Conservation (phyloP, 176 grass and related monocot genomes). For the Bromus sterilis region DNA sequence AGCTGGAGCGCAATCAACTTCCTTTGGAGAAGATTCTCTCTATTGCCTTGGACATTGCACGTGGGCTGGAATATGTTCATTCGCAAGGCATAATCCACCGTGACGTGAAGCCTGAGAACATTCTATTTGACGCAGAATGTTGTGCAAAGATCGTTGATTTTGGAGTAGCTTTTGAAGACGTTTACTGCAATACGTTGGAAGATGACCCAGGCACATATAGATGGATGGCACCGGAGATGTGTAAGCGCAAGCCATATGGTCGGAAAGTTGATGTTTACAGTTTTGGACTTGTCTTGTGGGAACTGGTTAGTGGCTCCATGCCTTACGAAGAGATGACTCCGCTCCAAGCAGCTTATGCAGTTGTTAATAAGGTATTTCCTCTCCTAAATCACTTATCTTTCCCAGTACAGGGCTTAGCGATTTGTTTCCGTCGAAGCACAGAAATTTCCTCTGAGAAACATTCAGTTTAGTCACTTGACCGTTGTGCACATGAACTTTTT, state of each 20-base stretch:
- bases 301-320: constrained; percentile 65
- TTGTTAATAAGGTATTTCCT: constrained; percentile 75
- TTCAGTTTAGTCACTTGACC: neutral
- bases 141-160: constrained; percentile 87
- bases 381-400: neutral
- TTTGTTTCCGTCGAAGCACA: neutral
- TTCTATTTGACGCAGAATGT: constrained; percentile 77
- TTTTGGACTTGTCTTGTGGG: constrained; percentile 87
- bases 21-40: constrained; percentile 58
- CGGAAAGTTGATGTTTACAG: constrained; percentile 92
- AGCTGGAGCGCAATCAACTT: constrained; percentile 49
- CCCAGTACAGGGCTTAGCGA: neutral
- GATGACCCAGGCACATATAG: constrained; percentile 88
- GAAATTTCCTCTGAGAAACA: neutral
- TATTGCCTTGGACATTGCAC: constrained; percentile 62
- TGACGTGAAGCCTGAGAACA: constrained; percentile 96
- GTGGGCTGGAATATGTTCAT: constrained; percentile 88
- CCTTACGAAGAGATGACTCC: constrained; percentile 90
- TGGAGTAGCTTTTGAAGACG: constrained; percentile 83
- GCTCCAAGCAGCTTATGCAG: constrained; percentile 84
- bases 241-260: constrained; percentile 66
- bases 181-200: constrained; percentile 43
- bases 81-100: constrained; percentile 84
- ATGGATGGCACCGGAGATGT: constrained; percentile 99
- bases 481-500: neutral